Base-by-base conservation (phyloP, 2,329 filamentous ascomycete species). In the Trichoderma sp. region DNA sequence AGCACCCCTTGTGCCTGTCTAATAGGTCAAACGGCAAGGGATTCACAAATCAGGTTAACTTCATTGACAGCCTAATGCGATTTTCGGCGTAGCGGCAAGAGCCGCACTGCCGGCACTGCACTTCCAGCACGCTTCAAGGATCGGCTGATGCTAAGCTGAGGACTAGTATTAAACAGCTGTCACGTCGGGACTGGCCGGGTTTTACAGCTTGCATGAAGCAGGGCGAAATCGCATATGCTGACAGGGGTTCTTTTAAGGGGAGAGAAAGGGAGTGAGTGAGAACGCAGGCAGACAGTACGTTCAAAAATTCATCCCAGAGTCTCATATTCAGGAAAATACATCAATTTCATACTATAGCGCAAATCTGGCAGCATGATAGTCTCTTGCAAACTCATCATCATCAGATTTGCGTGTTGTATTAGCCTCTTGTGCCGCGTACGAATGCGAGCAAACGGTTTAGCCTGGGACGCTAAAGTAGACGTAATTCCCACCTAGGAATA, bases 131-230 rank as follows among this genome's bases (percentile, higher is more conserved):
- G 40, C 40, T n/a, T 43, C 35, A 21, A 27, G 47, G 47, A 63
- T 63, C 27, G 47, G 61, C 31, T 47, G 29, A 29, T 16, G 27
- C 27, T 14, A 43, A 8, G 19, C 40, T 43, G 43, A 31, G 43
- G 29, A 10, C 43, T 19, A 29, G 40, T 16, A 31, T 56, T 56
- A n/a, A n/a, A 56, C 53, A 64, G 61, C 33, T 64, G 61, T 56
- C 49, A 43, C 4, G 13, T 24, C 2, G 33, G 49, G 49, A 56
- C 33, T 56, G 61, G 49, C 55, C 7, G 27, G n/a, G 61, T 31
- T 29, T 37, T 16, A 24, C 47, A 13, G 7, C 16, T 43, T 43
- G 40, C 40, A 43, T 43, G 16, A 43, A 43, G 37, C 37, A 43
- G 37, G 37, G 37, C 37, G 37, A 19, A 19, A 19, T n/a, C 16